Conservation (phyloP, 306 rosid genomes). For the Parietaria judaica region DNA sequence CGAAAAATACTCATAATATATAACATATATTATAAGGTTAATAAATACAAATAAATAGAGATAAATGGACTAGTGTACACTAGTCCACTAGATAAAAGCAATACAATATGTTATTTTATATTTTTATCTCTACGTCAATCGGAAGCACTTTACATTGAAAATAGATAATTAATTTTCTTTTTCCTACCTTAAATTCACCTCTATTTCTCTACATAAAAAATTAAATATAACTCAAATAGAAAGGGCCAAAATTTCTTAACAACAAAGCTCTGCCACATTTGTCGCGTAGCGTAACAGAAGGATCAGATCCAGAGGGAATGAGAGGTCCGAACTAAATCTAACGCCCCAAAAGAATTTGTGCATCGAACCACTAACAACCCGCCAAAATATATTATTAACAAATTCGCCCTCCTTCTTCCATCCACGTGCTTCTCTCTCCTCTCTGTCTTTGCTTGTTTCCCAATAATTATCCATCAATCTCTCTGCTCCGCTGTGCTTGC, state of each 20-base stretch:
- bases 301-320: background rate
- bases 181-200: no score
- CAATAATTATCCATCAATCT: background rate
- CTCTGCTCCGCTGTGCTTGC: background rate
- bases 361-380: background rate
- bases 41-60: no score
- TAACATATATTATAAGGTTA: no score
- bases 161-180: no score
- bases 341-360: background rate
- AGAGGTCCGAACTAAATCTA: background rate
- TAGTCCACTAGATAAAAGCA: no score
- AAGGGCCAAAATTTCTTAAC: background rate
- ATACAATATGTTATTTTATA: no score
- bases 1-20: no score
- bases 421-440: conserved; percentile 4
- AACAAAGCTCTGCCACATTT: background rate
- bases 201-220: background rate
- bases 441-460: conserved; percentile 1
- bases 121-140: no score
- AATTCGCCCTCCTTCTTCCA: background rate
- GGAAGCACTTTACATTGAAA: no score
- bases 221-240: background rate
- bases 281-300: background rate
- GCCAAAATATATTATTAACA: background rate
- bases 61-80: no score